Conservation (phyloP, 768 basidiomycete genomes). For the Lentinula guzmanii region DNA sequence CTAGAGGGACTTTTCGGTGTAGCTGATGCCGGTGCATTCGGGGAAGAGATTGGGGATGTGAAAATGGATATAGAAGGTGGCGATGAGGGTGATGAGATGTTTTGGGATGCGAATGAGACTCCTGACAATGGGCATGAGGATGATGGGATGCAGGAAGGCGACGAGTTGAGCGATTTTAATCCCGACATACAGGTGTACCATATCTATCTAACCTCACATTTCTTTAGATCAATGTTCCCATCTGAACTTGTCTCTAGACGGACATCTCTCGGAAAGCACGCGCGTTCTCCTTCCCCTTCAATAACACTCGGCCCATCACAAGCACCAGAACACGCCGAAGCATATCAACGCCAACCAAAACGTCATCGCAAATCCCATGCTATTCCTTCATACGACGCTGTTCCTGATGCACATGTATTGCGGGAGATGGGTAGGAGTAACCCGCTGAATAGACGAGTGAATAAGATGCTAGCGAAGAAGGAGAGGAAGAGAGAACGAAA, state of each 20-base stretch:
- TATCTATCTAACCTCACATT: background rate
- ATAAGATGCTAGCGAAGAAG: constrained; percentile 63
- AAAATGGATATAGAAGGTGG: constrained; percentile 37
- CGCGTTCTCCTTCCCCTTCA: constrained; percentile 21
- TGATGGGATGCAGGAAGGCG: constrained; percentile 22
- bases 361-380: constrained; percentile 55
- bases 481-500: constrained; percentile 57
- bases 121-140: constrained; percentile 33
- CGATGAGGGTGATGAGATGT: constrained; percentile 28
- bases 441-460: constrained; percentile 49
- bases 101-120: constrained; percentile 36
- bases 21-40: constrained; percentile 79
- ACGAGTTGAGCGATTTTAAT: constrained; percentile 17
- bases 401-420: constrained; percentile 39
- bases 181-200: background rate
- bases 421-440: constrained; percentile 46
- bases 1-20: constrained; percentile 73
- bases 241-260: constrained; percentile 6
- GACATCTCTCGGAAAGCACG: constrained; percentile 23
- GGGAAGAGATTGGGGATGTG: constrained; percentile 32
- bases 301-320: background rate
- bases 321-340: constrained; percentile 7
- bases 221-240: background rate
- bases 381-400: constrained; percentile 46
- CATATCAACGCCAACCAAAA: constrained; percentile 37